Evolutionary conservation across 2,329 filamentous ascomycete species (phyloP), one percentile per base, ranked within the genome.

Genomic region (Cladorrhinum sp.): DNA sequence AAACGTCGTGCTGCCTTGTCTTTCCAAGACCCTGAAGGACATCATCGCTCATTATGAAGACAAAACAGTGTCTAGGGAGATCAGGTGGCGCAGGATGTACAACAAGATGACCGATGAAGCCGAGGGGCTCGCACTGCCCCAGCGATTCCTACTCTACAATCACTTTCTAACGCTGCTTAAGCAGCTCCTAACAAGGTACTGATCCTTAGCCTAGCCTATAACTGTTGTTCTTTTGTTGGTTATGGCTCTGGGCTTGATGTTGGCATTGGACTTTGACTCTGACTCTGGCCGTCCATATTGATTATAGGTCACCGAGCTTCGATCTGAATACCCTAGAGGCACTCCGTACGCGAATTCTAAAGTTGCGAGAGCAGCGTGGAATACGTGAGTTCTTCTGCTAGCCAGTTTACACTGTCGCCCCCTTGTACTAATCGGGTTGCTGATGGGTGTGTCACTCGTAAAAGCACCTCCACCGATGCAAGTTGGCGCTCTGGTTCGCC

Each of bases 31-130:
- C 0, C 70, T 87, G 16, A 71, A 76, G 48, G 83, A 86, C 62
- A 86, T 87, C 64, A 78, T 72, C 46, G 63, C 61, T 8, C 79
- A 79, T 70, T 80, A 84, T 66, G 78, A 84, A 33, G 80, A 86
- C 67, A 78, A 75, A 36, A 75, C 75, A 3, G 65, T 80, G 48
- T 74, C 76, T 18, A 79, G 77, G 58, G 76, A 80, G 62, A 73
- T 77, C 36, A 78, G 83, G 58, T 87, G 85, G 85, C 77, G 79
- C 48, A 78, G 77, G 65, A 86, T 87, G 82, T 84, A 81, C 67
- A 77, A 85, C 69, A 72, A 74, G 4, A 78, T 87, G 77, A 78
- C 76, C 7, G 76, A 80, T 23, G 82, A 86, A 67, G 79, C 78
- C 2, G 78, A 75, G 2, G 81, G 80, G 0, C 76, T 83, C 30